Percentiles rank a stretch among this genome's conserved stretches.
phyloP scores from a whole-genome alignment of 805 yeast species.

The Candida anglica region DNA sequence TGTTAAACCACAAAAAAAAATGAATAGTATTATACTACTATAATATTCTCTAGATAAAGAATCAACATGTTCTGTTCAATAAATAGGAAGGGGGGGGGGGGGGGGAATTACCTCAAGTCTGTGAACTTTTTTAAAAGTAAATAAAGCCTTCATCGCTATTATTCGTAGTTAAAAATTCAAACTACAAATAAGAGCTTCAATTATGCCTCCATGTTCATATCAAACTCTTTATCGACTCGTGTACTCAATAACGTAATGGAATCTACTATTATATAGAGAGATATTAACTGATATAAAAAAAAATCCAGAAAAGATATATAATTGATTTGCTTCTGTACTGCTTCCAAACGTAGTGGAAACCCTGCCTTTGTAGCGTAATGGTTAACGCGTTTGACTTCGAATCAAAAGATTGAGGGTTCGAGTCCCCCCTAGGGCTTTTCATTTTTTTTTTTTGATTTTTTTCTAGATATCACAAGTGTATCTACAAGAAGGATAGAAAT shows the following conservation, averaged over 20 bases:
- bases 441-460: conserved; percentile 1
- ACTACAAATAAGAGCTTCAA: too few relatives aligned
- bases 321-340: background rate
- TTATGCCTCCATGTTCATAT: too few relatives aligned
- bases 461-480: background rate
- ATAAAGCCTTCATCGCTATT: too few relatives aligned
- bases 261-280: background rate
- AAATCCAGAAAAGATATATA: background rate
- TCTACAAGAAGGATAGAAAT: background rate
- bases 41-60: too few relatives aligned
- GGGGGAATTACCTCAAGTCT: too few relatives aligned
- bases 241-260: background rate
- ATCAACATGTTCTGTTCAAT: too few relatives aligned
- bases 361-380: conserved; percentile 62
- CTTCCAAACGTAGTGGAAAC: background rate
- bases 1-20: too few relatives aligned
- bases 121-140: too few relatives aligned
- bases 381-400: conserved; percentile 67
- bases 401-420: conserved; percentile 66
- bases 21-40: too few relatives aligned
- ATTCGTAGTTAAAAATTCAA: too few relatives aligned
- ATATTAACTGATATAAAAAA: conserved; percentile 1
- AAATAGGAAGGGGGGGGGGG: too few relatives aligned
- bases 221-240: too few relatives aligned
- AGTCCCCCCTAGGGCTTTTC: conserved; percentile 45